A percentile compares a stretch with the other conserved stretches of the same genome.
Conservation (phyloP, 2,329 filamentous ascomycete genomes). For the Emergomyces pasteurianus region DNA sequence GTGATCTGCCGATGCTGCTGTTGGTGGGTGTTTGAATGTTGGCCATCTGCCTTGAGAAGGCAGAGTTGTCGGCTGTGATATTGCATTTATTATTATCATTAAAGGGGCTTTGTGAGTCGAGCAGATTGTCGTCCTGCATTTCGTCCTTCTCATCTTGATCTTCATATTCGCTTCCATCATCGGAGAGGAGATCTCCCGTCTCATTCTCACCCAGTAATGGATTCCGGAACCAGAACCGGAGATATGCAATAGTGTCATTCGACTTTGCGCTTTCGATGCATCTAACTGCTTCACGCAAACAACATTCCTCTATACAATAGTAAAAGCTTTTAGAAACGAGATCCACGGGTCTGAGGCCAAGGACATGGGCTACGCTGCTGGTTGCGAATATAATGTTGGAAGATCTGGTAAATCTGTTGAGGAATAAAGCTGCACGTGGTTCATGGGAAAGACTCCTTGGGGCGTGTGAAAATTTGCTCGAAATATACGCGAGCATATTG, state of each 20-base stretch:
- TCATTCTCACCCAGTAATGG: constrained; percentile 46
- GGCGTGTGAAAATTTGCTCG: constrained; percentile 55
- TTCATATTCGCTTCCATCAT: not conserved
- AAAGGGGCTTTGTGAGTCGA: not conserved
- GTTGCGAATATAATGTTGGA: constrained; percentile 81
- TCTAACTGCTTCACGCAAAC: constrained; percentile 61
- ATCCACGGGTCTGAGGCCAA: constrained; percentile 58
- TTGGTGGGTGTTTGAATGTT: not conserved
- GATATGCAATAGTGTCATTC: constrained; percentile 81
- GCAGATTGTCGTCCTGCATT: not conserved
- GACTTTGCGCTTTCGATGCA: constrained; percentile 77
- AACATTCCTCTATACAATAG: constrained; percentile 70
- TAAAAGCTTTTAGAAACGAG: constrained; percentile 74
- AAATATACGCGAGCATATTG: constrained; percentile 78
- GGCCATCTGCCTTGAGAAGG: not conserved
- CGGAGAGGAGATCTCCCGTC: constrained; percentile 7
- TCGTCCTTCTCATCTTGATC: not conserved
- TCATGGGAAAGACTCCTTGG: constrained; percentile 53
- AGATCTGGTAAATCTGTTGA: constrained; percentile 76
- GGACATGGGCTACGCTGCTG: constrained; percentile 59
- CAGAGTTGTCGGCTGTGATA: not conserved
- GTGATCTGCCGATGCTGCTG: constrained; percentile 3
- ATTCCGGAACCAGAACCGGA: constrained; percentile 75
- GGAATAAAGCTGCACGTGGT: constrained; percentile 68
- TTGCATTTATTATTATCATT: not conserved